A percentile compares a stretch with the other conserved stretches of the same genome.
These are phyloP conservation scores for Psilocybe cyanescens DNA, from an alignment of 768 basidiomycete species.

Conservation along the genomic window DNA sequence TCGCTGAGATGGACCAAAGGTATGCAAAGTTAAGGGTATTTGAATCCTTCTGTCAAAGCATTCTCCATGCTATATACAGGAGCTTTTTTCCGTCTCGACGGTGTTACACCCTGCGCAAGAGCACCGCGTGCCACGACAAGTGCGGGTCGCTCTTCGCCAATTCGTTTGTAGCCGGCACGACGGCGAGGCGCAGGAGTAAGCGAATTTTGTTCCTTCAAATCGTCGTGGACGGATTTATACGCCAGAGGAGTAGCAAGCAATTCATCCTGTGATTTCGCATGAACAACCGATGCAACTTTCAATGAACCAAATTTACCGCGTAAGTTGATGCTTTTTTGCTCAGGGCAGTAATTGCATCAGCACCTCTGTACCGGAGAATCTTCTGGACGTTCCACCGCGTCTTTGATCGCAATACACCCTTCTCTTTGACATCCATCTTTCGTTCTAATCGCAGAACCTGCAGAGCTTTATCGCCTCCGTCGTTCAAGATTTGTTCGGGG, in stretches of 20 bases:
- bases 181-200: conserved; percentile 32
- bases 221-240: conserved; percentile 48
- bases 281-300: conserved; percentile 7
- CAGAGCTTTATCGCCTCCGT: conserved; percentile 48
- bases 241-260: conserved; percentile 68
- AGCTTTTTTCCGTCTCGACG: conserved; percentile 29
- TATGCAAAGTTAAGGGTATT: conserved; percentile 3
- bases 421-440: conserved; percentile 34
- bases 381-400: conserved; percentile 82
- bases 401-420: conserved; percentile 55
- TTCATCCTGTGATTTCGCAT: conserved; percentile 51
- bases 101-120: conserved; percentile 36
- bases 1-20: neutral
- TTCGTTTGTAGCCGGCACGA: conserved; percentile 59
- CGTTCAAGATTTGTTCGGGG: conserved; percentile 52
- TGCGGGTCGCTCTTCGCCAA: conserved; percentile 60
- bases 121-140: conserved; percentile 59
- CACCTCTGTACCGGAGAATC: conserved; percentile 61
- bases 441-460: conserved; percentile 55
- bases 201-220: conserved; percentile 39
- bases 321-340: conserved; percentile 63
- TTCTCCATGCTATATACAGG: conserved; percentile 32
- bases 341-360: conserved; percentile 49
- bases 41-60: conserved; percentile 21
- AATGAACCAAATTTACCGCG: conserved; percentile 52